phyloP scores from a whole-genome alignment of 1,284 basidiomycete species.

The Sporisorium graminicola region DNA sequence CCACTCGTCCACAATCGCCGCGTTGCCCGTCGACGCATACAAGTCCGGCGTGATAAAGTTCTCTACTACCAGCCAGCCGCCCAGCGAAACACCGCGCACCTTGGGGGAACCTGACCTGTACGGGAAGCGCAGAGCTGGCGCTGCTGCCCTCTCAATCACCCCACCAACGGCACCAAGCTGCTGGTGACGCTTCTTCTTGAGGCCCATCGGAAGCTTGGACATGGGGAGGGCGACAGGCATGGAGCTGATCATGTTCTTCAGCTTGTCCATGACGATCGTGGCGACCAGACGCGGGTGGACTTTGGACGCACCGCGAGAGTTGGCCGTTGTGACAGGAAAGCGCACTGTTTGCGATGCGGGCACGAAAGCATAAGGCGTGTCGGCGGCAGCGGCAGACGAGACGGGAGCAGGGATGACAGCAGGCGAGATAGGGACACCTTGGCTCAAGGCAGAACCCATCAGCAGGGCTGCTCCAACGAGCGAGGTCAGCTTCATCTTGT shows the following conservation, averaged over 20 bases:
- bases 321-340: conserved; percentile 35
- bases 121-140: conserved; percentile 38
- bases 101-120: conserved; percentile 40
- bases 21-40: conserved; percentile 72
- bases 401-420: conserved; percentile 1
- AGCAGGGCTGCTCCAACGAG: conserved; percentile 24
- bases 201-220: not conserved
- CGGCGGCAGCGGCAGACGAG: not conserved
- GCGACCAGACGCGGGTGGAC: conserved; percentile 28
- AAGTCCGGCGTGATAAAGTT: conserved; percentile 62
- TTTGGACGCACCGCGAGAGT: conserved; percentile 37
- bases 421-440: conserved; percentile 9
- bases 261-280: conserved; percentile 24
- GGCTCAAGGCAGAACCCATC: conserved; percentile 19
- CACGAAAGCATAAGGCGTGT: not conserved
- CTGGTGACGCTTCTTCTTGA: not conserved
- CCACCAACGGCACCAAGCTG: not conserved
- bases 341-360: conserved; percentile 3
- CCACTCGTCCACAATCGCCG: conserved; percentile 79
- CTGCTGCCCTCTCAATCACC: conserved; percentile 11
- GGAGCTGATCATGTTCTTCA: conserved; percentile 15
- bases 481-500: conserved; percentile 32
- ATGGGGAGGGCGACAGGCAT: conserved; percentile 10
- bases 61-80: conserved; percentile 67
- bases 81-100: conserved; percentile 63